Conservation (phyloP, 2,329 filamentous ascomycete species). For the Ilyonectria destructans region DNA sequence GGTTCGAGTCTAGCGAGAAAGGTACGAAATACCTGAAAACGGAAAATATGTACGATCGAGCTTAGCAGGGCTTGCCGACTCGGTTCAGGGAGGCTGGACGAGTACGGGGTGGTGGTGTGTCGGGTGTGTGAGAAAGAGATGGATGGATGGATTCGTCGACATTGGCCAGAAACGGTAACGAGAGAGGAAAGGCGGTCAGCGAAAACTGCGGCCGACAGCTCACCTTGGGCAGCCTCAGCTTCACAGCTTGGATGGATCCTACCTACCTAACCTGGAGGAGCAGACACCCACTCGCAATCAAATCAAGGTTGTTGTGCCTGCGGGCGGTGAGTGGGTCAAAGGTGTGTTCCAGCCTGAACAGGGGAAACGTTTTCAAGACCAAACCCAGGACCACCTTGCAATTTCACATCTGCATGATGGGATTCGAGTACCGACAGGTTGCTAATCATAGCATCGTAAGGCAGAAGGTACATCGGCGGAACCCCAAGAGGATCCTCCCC, state of each 20-base stretch:
- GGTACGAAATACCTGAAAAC: background rate
- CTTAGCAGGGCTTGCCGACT: background rate
- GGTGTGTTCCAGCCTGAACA: background rate
- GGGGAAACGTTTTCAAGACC: background rate
- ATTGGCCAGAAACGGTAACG: conserved; percentile 36
- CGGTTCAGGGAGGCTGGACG: conserved; percentile 22
- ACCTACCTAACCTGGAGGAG: conserved; percentile 23
- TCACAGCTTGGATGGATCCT: background rate
- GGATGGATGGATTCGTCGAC: conserved; percentile 34
- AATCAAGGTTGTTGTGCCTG: conserved; percentile 1
- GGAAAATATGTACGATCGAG: background rate
- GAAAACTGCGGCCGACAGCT: conserved; percentile 24
- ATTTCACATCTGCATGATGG: conserved; percentile 31
- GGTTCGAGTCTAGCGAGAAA: conserved; percentile 30
- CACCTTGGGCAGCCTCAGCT: conserved; percentile 3
- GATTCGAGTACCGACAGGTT: conserved; percentile 30
- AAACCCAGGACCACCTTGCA: conserved; percentile 21
- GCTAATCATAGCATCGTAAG: conserved; percentile 21
- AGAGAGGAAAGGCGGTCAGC: conserved; percentile 47
- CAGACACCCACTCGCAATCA: conserved; percentile 18
- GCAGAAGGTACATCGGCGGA: conserved; percentile 28
- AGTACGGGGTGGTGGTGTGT: conserved; percentile 12
- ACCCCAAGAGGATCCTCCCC: conserved; percentile 18
- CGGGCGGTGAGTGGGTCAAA: conserved; percentile 23
- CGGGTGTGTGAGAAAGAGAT: conserved; percentile 13